A percentile compares a stretch with the other conserved stretches of the same genome.
Conservation (phyloP, 345 rosid species). For the Triadica sebifera region DNA sequence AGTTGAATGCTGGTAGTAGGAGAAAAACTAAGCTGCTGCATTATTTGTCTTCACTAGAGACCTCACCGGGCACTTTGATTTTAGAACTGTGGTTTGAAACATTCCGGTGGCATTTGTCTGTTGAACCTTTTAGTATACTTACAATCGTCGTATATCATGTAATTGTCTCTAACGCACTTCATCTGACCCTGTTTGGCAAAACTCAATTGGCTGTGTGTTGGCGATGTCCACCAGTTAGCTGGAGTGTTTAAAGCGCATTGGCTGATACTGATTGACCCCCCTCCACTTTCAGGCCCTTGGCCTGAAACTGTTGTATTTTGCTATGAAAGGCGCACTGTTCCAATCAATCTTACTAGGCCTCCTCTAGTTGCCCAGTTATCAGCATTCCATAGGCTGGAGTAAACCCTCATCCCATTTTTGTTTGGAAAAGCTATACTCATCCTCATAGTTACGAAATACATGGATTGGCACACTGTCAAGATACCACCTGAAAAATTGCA, state of each 20-base stretch:
- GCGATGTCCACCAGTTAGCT: conserved; percentile 61
- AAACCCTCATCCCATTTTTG: conserved; percentile 67
- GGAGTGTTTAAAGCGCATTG: conserved; percentile 39
- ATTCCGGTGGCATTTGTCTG: conserved; percentile 62
- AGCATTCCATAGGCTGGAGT: conserved; percentile 71
- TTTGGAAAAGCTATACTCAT: conserved; percentile 59
- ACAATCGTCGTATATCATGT: conserved; percentile 72
- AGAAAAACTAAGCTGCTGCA: background rate
- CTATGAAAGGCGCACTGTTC: conserved; percentile 53
- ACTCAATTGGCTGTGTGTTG: conserved; percentile 48
- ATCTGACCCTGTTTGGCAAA: conserved; percentile 34
- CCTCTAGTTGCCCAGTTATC: conserved; percentile 80
- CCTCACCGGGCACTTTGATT: background rate
- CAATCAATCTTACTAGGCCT: conserved; percentile 65
- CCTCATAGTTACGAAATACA: conserved; percentile 55
- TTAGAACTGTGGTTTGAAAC: conserved; percentile 58
- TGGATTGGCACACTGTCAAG: conserved; percentile 57
- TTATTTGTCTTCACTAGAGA: background rate
- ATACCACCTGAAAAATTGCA: conserved; percentile 52
- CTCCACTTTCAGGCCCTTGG: conserved; percentile 64
- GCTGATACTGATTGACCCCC: conserved; percentile 50
- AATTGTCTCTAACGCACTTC: conserved; percentile 51
- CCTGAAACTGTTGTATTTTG: conserved; percentile 45
- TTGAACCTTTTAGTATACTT: conserved; percentile 53
- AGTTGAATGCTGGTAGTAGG: background rate